phyloP scores from a whole-genome alignment of 768 basidiomycete species.

The Podaxis carcinomalis region DNA sequence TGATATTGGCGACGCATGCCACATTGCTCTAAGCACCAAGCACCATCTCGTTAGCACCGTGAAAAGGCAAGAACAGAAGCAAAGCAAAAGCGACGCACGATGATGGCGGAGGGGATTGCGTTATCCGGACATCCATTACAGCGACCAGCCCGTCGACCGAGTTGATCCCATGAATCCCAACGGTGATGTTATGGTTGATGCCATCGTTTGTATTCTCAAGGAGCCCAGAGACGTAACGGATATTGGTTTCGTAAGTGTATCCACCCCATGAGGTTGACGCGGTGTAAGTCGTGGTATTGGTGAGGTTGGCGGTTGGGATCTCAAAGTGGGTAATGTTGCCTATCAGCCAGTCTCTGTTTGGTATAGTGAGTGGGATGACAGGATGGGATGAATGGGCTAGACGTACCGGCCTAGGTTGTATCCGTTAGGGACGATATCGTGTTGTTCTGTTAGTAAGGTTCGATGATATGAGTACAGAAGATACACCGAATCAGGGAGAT shows the following conservation, averaged over 20 bases:
- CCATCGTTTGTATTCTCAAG: conserved; percentile 65
- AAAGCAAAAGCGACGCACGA: conserved; percentile 24
- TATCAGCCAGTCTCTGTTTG: conserved; percentile 70
- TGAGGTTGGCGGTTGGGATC: conserved; percentile 44
- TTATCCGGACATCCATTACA: conserved; percentile 68
- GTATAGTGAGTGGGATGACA: not conserved
- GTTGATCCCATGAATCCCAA: conserved; percentile 46
- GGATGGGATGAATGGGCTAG: not conserved
- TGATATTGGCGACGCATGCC: conserved; percentile 17
- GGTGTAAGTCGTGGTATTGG: conserved; percentile 55
- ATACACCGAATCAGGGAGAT: not conserved
- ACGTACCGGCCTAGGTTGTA: conserved; percentile 74
- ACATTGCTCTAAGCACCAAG: conserved; percentile 11
- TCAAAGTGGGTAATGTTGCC: conserved; percentile 67
- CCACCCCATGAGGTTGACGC: conserved; percentile 61
- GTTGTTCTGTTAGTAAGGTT: conserved; percentile 35
- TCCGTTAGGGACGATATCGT: conserved; percentile 75
- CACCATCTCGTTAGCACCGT: not conserved
- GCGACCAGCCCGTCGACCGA: conserved; percentile 84
- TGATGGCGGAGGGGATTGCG: conserved; percentile 24
- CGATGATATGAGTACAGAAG: not conserved
- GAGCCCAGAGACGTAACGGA: conserved; percentile 65
- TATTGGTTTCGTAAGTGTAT: conserved; percentile 71
- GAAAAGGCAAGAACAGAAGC: not conserved
- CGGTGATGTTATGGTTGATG: conserved; percentile 63